Conservation (phyloP, 148 eudicot genomes). For the Nepenthes gracilis region DNA sequence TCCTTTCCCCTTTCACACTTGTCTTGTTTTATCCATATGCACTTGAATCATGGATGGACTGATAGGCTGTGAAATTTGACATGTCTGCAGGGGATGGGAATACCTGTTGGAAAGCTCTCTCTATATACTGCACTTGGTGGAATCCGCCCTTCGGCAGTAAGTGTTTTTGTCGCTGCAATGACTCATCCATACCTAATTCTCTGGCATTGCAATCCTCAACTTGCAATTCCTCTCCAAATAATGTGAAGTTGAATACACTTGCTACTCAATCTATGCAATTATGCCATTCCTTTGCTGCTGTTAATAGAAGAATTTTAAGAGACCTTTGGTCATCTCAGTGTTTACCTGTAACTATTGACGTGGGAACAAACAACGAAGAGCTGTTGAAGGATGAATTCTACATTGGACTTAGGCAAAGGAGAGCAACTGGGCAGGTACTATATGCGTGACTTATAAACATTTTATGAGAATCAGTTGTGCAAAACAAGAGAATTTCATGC, state of each 20-base stretch:
- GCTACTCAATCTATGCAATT: neutral
- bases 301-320: neutral
- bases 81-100: constrained; percentile 85
- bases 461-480: neutral
- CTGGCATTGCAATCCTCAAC: neutral
- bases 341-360: constrained; percentile 95
- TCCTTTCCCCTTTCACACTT: neutral
- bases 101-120: constrained; percentile 92
- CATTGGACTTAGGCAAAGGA: constrained; percentile 82
- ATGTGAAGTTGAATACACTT: neutral
- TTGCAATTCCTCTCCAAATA: too few relatives aligned
- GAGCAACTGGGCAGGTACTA: constrained; percentile 95
- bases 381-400: constrained; percentile 84
- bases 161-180: constrained; percentile 11
- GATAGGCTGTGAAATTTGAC: neutral
- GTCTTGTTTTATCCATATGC: neutral
- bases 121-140: constrained; percentile 96
- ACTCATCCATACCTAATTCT: neutral
- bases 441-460: constrained; percentile 1
- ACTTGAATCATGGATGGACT: neutral
- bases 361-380: constrained; percentile 85
- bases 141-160: constrained; percentile 88
- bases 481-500: neutral
- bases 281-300: neutral
- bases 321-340: constrained; percentile 37